A percentile compares a stretch with the other conserved stretches of the same genome.
These are phyloP conservation scores for Boletus subcaerulescens DNA, from an alignment of 768 basidiomycete species.

Conservation along the genomic window DNA sequence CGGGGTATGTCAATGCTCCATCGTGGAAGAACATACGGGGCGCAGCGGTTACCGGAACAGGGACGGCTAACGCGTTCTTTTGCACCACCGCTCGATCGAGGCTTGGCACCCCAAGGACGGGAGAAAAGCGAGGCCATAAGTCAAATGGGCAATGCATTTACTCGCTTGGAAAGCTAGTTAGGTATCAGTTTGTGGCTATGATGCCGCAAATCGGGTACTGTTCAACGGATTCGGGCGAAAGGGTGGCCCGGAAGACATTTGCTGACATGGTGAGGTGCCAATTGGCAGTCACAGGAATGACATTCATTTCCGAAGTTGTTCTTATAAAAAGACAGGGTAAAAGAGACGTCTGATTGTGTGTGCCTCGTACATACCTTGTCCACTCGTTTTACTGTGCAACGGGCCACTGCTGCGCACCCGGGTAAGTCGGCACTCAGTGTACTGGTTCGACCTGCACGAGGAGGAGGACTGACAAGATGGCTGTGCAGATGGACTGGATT, in stretches of 20 bases:
- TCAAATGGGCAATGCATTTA: constrained; percentile 30
- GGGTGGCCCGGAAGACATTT: constrained; percentile 28
- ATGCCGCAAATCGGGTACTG: constrained; percentile 21
- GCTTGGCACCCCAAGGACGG: constrained; percentile 22
- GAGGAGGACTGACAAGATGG: constrained; percentile 21
- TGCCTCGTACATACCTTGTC: constrained; percentile 24
- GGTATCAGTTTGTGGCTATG: constrained; percentile 27
- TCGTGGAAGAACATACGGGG: constrained; percentile 29
- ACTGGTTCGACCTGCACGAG: constrained; percentile 17
- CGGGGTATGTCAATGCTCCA: constrained; percentile 23
- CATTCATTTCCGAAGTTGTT: constrained; percentile 33
- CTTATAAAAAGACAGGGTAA: constrained; percentile 30
- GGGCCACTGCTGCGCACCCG: background rate
- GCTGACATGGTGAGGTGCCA: constrained; percentile 16
- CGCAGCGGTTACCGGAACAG: constrained; percentile 21
- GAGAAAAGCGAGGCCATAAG: constrained; percentile 26
- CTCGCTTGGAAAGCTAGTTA: constrained; percentile 19
- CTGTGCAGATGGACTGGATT: constrained; percentile 33
- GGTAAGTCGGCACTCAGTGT: constrained; percentile 18
- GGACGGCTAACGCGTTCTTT: constrained; percentile 13
- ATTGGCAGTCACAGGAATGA: constrained; percentile 30
- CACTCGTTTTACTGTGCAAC: constrained; percentile 5
- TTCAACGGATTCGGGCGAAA: constrained; percentile 32
- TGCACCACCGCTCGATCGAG: constrained; percentile 17
- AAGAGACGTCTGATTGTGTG: constrained; percentile 8